Evolutionary conservation across 164 flowering plant species (phyloP), one percentile per base, ranked within the genome.

Genomic region (Kingdonia uniflora): DNA sequence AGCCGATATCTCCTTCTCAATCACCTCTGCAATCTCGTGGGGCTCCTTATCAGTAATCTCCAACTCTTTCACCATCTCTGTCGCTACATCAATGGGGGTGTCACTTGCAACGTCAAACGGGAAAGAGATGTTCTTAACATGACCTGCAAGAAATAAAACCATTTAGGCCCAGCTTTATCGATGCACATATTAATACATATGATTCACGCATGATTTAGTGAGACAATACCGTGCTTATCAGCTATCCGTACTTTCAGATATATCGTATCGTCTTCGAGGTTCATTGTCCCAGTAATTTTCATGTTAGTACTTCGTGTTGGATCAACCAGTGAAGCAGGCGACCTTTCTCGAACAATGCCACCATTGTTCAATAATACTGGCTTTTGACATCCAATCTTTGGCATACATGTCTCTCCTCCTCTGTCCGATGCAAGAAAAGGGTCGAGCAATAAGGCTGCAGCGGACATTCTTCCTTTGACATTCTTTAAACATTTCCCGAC

Each of bases 51-150:
- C 89, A 1, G 62, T 63, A 24, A 88, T 83, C 46, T 88, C 85
- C 56, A 88, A 58, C 54, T 88, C 96, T 60, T 74, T 80, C 12
- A 88, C 95, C 96, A 88, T 88, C 71, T 88, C 96, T 19, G 64
- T 45, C 0, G 91, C 95, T 12, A 88, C 96, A 40, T 84, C 87
- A n/a, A 72, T 62, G 0, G 95, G 54, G 44, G 98, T 87, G 62
- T 84, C 96, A 15, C 54, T 76, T 11, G 55, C 19, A 19, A 76
- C 67, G 66, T 83, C 87, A 44, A 81, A 91, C 0, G 92, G 90
- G 52, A 87, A 85, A 58, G 70, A 74, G 15, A 84, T 70, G 55
- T 85, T 74, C 47, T 78, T 70, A 1, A 70, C 69, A 42, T 35
- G 41, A 57, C 88, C 91, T 82, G 72, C 25, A 15, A 29, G 35